Evolutionary conservation across 169 alveolate species (phyloP).

Genomic region (Cryptosporidium ryanae): DNA sequence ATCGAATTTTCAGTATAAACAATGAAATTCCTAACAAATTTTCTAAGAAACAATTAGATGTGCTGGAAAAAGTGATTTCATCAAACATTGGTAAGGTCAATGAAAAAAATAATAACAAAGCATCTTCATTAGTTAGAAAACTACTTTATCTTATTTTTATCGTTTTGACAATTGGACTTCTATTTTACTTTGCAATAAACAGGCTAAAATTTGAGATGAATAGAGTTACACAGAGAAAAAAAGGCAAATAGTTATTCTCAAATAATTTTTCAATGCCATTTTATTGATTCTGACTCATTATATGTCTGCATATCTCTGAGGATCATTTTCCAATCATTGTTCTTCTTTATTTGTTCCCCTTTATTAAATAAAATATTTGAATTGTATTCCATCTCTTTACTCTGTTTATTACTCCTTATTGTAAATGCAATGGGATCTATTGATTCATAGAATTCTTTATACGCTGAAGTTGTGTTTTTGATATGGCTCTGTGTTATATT

Average conservation of each 20-base stretch:
- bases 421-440: conserved; percentile 63
- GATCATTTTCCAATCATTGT: conserved; percentile 28
- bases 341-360: conserved; percentile 63
- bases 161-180: conserved; percentile 7
- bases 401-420: conserved; percentile 25
- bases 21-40: conserved; percentile 34
- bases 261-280: conserved; percentile 49
- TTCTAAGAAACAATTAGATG: conserved; percentile 26
- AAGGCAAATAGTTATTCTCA: background rate
- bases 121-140: too few relatives aligned
- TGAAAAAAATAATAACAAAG: background rate
- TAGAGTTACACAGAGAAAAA: background rate
- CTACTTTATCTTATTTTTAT: too few relatives aligned
- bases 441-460: conserved; percentile 8
- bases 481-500: conserved; percentile 5
- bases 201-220: conserved; percentile 3
- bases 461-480: background rate
- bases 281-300: conserved; percentile 52
- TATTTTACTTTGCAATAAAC: conserved; percentile 32
- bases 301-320: background rate
- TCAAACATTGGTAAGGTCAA: background rate
- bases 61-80: conserved; percentile 32
- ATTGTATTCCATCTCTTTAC: background rate
- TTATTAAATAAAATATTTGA: conserved; percentile 23
- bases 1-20: background rate